Conservation (phyloP, 345 rosid species). For the Gossypium thurberi region DNA sequence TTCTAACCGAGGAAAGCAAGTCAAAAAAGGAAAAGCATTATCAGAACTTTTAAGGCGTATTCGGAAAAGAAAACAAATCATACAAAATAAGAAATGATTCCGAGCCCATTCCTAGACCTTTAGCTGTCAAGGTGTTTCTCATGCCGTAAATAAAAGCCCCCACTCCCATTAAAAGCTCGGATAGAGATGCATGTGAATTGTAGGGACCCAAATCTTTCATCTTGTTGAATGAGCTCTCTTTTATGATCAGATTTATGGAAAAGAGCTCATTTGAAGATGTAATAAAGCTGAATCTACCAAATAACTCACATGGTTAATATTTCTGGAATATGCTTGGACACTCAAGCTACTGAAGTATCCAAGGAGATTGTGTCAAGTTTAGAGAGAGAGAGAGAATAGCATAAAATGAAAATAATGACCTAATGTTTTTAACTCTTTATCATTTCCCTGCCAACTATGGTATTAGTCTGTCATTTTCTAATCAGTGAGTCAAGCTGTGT, state of each 20-base stretch:
- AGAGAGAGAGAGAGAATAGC: neutral
- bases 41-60: no score
- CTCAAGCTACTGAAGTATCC: neutral
- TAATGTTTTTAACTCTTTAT: neutral
- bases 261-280: neutral
- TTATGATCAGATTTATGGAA: neutral
- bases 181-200: neutral
- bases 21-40: neutral
- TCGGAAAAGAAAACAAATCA: neutral
- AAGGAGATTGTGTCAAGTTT: neutral
- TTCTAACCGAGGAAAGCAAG: neutral
- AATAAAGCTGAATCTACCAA: neutral
- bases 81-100: neutral
- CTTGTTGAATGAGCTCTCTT: neutral
- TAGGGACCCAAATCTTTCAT: slow-evolving; percentile 19
- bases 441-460: neutral
- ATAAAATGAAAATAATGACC: neutral
- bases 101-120: neutral
- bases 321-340: no score
- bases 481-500: neutral
- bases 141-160: slow-evolving; percentile 17
- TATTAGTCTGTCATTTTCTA: neutral
- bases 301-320: no score
- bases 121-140: neutral
- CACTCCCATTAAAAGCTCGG: slow-evolving; percentile 9